These are phyloP conservation scores for Balamuthia mandrillaris DNA, from an alignment of 208 protist species.

Conservation along the genomic window DNA sequence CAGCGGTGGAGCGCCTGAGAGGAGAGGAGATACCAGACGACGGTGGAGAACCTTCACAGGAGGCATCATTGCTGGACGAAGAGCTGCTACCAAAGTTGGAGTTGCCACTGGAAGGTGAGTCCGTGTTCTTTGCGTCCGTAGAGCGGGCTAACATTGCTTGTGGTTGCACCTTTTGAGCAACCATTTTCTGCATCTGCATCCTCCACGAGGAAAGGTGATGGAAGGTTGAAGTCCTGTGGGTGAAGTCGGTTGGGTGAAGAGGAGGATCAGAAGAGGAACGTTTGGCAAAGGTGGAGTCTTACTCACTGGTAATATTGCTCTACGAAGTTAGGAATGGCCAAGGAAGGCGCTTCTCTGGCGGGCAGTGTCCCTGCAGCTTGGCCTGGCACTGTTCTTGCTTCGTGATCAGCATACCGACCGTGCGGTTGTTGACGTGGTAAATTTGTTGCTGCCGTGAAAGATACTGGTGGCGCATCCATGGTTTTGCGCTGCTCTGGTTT, in stretches of 20 bases:
- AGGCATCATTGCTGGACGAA: not conserved
- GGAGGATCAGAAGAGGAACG: too few relatives aligned
- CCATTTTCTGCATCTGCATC: not conserved
- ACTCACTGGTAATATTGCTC: slow-evolving; percentile 38
- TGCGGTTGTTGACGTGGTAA: too few relatives aligned
- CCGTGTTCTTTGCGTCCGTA: not conserved
- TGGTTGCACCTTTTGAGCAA: not conserved
- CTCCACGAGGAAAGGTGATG: slow-evolving; percentile 22
- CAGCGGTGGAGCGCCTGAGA: not conserved
- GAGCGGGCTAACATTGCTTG: not conserved
- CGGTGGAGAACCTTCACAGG: not conserved
- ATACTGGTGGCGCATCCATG: too few relatives aligned
- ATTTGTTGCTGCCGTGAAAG: too few relatives aligned
- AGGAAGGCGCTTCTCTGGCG: not conserved
- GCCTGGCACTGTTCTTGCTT: too few relatives aligned
- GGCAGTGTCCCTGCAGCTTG: too few relatives aligned
- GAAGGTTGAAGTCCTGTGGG: slow-evolving; percentile 36
- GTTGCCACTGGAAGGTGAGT: not conserved
- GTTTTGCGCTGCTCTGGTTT: too few relatives aligned
- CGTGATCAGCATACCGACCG: too few relatives aligned
- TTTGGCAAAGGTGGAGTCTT: too few relatives aligned
- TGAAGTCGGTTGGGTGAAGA: too few relatives aligned
- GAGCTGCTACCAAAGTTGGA: not conserved
- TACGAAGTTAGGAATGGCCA: slow-evolving; percentile 12
- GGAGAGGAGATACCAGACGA: not conserved